Percentiles rank a stretch among this genome's conserved stretches.
These are phyloP conservation scores for Polytrichum commune DNA, from an alignment of 225 moss, liverwort and hornwort genomes.

Conservation along the genomic window DNA sequence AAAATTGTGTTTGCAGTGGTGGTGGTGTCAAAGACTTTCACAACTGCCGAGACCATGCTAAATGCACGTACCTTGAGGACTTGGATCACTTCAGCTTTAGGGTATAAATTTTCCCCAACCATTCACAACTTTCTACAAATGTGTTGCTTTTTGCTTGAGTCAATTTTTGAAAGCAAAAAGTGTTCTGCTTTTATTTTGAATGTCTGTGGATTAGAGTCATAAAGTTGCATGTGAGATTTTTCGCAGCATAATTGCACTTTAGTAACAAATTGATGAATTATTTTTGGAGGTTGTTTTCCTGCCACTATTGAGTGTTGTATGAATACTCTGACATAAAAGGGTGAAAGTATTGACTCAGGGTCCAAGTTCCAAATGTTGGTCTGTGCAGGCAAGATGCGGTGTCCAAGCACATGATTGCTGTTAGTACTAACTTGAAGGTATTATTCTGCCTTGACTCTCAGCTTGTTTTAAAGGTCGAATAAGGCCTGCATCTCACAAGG, in stretches of 20 bases:
- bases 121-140: neutral
- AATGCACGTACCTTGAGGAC: constrained; percentile 89
- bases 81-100: constrained; percentile 89
- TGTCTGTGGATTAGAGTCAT: neutral
- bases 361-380: neutral
- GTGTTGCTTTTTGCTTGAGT: neutral
- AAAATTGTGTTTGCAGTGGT: constrained; percentile 43
- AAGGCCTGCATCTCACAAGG: too few relatives aligned
- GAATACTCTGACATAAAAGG: too few relatives aligned
- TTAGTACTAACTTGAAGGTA: constrained; percentile 90
- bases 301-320: too few relatives aligned
- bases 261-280: neutral
- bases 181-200: neutral
- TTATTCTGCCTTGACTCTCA: neutral
- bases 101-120: constrained; percentile 27
- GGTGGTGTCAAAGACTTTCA: constrained; percentile 95
- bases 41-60: constrained; percentile 94
- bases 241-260: neutral
- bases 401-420: constrained; percentile 90
- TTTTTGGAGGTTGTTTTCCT: too few relatives aligned
- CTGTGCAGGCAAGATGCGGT: constrained; percentile 56
- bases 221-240: neutral
- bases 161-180: too few relatives aligned
- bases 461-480: neutral
- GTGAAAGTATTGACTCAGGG: too few relatives aligned